Evolutionary conservation across 106 monocot genomes (phyloP).

Genomic region (Cymbidium sinense): DNA sequence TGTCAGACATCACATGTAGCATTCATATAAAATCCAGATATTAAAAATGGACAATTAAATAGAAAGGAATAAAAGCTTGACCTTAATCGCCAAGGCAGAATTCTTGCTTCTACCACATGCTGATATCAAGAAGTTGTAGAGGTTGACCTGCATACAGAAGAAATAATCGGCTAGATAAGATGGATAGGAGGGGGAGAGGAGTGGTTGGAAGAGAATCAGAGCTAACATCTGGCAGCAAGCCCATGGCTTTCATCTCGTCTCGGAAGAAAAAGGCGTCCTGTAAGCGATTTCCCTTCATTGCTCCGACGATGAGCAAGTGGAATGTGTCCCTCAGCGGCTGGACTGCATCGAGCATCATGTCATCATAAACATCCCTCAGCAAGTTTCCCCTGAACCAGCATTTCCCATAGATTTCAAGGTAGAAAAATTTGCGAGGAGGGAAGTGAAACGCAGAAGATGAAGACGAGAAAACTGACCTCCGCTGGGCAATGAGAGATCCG

Average conservation of each 20-base stretch:
- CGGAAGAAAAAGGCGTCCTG: constrained; percentile 90
- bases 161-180: background rate
- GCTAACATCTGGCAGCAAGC: constrained; percentile 73
- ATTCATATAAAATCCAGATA: background rate
- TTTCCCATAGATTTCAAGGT: background rate
- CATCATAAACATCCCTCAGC: constrained; percentile 92
- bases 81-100: constrained; percentile 73
- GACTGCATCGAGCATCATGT: constrained; percentile 95
- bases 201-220: background rate
- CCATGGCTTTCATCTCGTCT: constrained; percentile 92
- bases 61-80: constrained; percentile 11
- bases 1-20: constrained; percentile 14
- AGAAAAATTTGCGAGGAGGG: background rate
- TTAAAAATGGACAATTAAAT: background rate
- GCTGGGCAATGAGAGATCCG: constrained; percentile 59
- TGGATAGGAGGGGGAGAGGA: background rate
- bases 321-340: constrained; percentile 91
- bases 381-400: constrained; percentile 48
- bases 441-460: background rate
- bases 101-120: constrained; percentile 90
- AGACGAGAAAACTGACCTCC: constrained; percentile 34
- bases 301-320: constrained; percentile 87
- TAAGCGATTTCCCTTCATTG: constrained; percentile 83
- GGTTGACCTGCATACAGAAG: constrained; percentile 58
- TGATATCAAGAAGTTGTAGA: constrained; percentile 97